A percentile compares a stretch with the other conserved stretches of the same genome.
Evolutionary conservation across 805 yeast species (phyloP).

Genomic region (Candida boidinii): DNA sequence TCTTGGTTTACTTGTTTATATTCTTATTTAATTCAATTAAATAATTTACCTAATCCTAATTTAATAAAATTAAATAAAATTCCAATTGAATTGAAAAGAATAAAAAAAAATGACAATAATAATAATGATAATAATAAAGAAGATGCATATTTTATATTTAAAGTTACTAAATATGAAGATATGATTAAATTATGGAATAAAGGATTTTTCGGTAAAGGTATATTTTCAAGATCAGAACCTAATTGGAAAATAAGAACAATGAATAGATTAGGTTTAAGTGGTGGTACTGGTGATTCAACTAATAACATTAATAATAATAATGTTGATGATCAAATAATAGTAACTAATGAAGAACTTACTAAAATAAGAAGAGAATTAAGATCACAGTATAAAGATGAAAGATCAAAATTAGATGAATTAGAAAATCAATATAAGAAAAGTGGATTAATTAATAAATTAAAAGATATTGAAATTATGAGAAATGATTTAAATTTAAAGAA

Average conservation of each 20-base stretch:
- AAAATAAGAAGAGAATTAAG: slow-evolving; percentile 64
- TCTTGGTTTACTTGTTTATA: slow-evolving; percentile 10
- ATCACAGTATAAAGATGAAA: slow-evolving; percentile 56
- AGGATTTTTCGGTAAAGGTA: slow-evolving; percentile 95
- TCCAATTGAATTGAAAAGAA: not conserved
- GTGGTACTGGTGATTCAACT: too few species aligned
- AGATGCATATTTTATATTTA: slow-evolving; percentile 24
- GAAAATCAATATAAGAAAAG: slow-evolving; percentile 25
- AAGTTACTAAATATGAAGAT: slow-evolving; percentile 32
- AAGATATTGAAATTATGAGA: slow-evolving; percentile 32
- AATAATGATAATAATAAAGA: not conserved
- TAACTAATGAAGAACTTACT: slow-evolving; percentile 71
- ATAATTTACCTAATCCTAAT: not conserved
- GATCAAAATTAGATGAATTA: slow-evolving; percentile 50
- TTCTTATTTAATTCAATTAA: slow-evolving; percentile 5
- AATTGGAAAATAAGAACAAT: slow-evolving; percentile 72
- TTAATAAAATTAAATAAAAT: not conserved
- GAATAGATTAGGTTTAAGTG: slow-evolving; percentile 42
- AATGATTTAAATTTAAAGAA: slow-evolving; percentile 13
- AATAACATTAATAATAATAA: slow-evolving; percentile 13
- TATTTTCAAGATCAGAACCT: slow-evolving; percentile 84
- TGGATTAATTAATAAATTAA: slow-evolving; percentile 12
- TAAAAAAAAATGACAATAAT: too few species aligned
- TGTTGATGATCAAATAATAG: slow-evolving; percentile 11
- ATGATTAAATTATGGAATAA: slow-evolving; percentile 63